Conservation (phyloP, 768 basidiomycete genomes). For the Termitomyces sp. region DNA sequence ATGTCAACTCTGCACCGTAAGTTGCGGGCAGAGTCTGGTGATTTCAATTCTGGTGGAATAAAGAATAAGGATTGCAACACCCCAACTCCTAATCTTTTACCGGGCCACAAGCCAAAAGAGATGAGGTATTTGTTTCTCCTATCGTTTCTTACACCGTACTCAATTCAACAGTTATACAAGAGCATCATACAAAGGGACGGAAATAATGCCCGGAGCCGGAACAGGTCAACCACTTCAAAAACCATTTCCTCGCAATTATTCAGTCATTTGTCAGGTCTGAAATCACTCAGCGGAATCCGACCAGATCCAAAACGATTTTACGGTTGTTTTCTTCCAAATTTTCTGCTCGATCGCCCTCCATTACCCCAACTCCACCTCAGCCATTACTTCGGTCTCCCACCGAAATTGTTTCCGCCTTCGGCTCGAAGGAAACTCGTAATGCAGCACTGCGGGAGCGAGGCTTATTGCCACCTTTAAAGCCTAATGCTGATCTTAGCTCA, state of each 20-base stretch:
- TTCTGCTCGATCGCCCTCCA: slow-evolving; percentile 12
- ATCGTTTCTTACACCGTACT: not conserved
- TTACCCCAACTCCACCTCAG: slow-evolving; percentile 5
- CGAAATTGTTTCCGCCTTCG: slow-evolving; percentile 18
- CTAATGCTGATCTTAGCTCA: slow-evolving; percentile 38
- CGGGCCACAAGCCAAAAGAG: not conserved
- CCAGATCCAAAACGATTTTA: slow-evolving; percentile 28
- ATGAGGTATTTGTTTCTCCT: slow-evolving; percentile 6
- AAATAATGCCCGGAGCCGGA: not conserved
- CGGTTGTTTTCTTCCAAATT: slow-evolving; percentile 31
- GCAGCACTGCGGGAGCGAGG: slow-evolving; percentile 62
- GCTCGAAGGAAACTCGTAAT: slow-evolving; percentile 37
- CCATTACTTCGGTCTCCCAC: slow-evolving; percentile 11
- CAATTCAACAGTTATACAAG: not conserved
- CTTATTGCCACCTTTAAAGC: slow-evolving; percentile 44
- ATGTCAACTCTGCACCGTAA: slow-evolving; percentile 18
- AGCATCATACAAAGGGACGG: not conserved
- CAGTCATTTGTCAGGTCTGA: slow-evolving; percentile 6
- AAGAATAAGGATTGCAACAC: slow-evolving; percentile 9
- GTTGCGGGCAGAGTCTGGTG: slow-evolving; percentile 5
- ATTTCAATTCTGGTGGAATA: slow-evolving; percentile 1
- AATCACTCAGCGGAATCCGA: slow-evolving; percentile 14
- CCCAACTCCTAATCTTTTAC: not conserved
- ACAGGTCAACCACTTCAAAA: slow-evolving; percentile 2
- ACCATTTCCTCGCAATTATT: not conserved